Evolutionary conservation across 2,329 filamentous ascomycete genomes (phyloP).

Genomic region (Zarea fungicola): DNA sequence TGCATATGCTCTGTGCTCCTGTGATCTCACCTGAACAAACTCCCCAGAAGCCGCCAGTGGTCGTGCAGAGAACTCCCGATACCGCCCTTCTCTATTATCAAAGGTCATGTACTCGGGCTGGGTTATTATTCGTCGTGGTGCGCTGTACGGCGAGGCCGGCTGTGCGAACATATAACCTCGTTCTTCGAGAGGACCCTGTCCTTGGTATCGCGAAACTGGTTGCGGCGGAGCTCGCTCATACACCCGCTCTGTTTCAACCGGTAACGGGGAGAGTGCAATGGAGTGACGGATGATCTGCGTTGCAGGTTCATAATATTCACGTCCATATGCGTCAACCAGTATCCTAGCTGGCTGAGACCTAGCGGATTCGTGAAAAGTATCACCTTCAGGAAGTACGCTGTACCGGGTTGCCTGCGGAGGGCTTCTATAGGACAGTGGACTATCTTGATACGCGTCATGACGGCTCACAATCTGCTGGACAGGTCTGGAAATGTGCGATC

Average conservation of each 20-base stretch:
- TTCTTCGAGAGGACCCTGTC: conserved; percentile 43
- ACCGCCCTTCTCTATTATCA: conserved; percentile 48
- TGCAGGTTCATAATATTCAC: conserved; percentile 63
- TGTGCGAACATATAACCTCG: conserved; percentile 45
- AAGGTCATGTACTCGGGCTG: conserved; percentile 55
- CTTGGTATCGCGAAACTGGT: conserved; percentile 46
- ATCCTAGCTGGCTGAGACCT: conserved; percentile 58
- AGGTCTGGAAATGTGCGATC: conserved; percentile 34
- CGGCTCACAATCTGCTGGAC: conserved; percentile 39
- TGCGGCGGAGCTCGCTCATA: conserved; percentile 61
- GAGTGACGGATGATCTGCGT: conserved; percentile 46
- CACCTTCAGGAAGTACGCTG: conserved; percentile 44
- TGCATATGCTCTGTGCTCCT: conserved; percentile 37
- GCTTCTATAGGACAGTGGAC: conserved; percentile 40
- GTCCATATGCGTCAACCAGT: conserved; percentile 76
- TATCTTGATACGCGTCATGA: conserved; percentile 33
- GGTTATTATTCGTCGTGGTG: conserved; percentile 54
- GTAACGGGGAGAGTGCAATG: conserved; percentile 41
- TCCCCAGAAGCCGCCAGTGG: conserved; percentile 39
- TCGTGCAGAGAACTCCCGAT: conserved; percentile 53
- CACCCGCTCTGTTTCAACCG: conserved; percentile 49
- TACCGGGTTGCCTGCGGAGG: conserved; percentile 37
- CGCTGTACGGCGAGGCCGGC: conserved; percentile 44
- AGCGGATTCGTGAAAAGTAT: conserved; percentile 47
- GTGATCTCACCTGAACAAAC: conserved; percentile 44